Conservation (phyloP, 2,329 filamentous ascomycete genomes). For the Raffaelea arxii region DNA sequence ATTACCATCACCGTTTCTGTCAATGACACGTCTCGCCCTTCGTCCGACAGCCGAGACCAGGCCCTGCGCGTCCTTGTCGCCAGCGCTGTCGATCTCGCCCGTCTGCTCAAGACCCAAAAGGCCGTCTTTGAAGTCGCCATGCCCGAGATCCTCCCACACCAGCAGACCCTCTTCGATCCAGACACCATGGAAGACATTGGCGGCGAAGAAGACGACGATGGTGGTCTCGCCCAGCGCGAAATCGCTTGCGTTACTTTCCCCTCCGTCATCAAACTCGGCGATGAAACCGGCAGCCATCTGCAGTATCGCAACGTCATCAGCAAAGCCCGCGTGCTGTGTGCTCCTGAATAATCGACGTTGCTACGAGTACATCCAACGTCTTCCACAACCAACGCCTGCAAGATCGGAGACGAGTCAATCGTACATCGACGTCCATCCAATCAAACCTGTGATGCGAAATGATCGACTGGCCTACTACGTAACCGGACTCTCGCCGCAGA, state of each 20-base stretch:
- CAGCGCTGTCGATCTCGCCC: slow-evolving; percentile 45
- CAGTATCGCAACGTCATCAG: slow-evolving; percentile 54
- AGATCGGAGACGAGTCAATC: too few relatives aligned
- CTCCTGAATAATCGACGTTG: slow-evolving; percentile 37
- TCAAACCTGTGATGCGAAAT: too few relatives aligned
- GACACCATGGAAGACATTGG: slow-evolving; percentile 57
- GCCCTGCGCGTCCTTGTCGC: slow-evolving; percentile 42
- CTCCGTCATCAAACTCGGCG: slow-evolving; percentile 53
- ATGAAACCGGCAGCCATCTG: slow-evolving; percentile 52
- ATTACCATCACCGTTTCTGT: slow-evolving; percentile 27
- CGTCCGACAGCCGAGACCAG: slow-evolving; percentile 32
- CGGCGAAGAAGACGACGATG: slow-evolving; percentile 33
- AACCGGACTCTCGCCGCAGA: too few relatives aligned
- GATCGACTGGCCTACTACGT: too few relatives aligned
- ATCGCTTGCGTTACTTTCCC: slow-evolving; percentile 56
- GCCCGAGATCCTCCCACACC: slow-evolving; percentile 43
- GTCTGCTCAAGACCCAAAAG: slow-evolving; percentile 47
- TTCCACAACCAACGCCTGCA: too few relatives aligned
- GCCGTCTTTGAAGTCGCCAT: slow-evolving; percentile 47
- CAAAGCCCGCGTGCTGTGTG: slow-evolving; percentile 57
- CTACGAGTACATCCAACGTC: too few relatives aligned
- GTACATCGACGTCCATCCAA: too few relatives aligned
- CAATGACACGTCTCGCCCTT: slow-evolving; percentile 4
- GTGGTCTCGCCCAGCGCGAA: slow-evolving; percentile 37
- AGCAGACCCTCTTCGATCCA: slow-evolving; percentile 45